These are phyloP conservation scores for Eurotiales sp. DNA, from an alignment of 2,329 filamentous ascomycete genomes.

Conservation along the genomic window DNA sequence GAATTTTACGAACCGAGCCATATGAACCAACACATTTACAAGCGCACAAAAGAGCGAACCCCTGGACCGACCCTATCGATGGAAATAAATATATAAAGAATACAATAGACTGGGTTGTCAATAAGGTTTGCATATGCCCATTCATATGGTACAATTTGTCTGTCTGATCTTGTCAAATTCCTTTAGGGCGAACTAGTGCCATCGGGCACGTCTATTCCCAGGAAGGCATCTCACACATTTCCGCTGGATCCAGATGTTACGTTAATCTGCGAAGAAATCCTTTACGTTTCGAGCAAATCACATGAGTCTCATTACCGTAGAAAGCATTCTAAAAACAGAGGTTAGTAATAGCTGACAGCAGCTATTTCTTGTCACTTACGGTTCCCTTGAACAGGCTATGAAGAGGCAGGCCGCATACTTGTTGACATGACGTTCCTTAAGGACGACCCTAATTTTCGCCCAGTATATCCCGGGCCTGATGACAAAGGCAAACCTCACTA, in stretches of 20 bases:
- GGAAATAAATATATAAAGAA: conserved; percentile 20
- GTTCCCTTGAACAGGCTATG: conserved; percentile 16
- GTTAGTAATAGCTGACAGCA: conserved; percentile 3
- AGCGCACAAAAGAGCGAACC: conserved; percentile 15
- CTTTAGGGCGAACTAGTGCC: background rate
- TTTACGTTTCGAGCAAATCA: too few species aligned
- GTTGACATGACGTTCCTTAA: conserved; percentile 26
- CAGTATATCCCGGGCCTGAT: conserved; percentile 9
- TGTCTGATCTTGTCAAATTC: background rate
- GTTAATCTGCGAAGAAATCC: too few species aligned
- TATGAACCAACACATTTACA: conserved; percentile 14
- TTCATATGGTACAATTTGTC: background rate
- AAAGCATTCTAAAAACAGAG: conserved; percentile 18
- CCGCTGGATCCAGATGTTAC: too few species aligned
- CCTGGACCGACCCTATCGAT: conserved; percentile 16
- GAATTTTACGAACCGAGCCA: conserved; percentile 20
- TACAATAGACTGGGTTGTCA: conserved; percentile 23
- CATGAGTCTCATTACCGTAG: conserved; percentile 15
- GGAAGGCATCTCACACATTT: too few species aligned
- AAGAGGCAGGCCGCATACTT: conserved; percentile 23
- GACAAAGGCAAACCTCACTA: conserved; percentile 16
- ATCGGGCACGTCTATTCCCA: background rate
- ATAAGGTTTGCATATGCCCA: conserved; percentile 14
- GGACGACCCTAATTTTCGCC: conserved; percentile 17
- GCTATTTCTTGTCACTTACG: too few species aligned